Evolutionary conservation across 768 basidiomycete species (phyloP).

Genomic region (Russula ochroleuca): DNA sequence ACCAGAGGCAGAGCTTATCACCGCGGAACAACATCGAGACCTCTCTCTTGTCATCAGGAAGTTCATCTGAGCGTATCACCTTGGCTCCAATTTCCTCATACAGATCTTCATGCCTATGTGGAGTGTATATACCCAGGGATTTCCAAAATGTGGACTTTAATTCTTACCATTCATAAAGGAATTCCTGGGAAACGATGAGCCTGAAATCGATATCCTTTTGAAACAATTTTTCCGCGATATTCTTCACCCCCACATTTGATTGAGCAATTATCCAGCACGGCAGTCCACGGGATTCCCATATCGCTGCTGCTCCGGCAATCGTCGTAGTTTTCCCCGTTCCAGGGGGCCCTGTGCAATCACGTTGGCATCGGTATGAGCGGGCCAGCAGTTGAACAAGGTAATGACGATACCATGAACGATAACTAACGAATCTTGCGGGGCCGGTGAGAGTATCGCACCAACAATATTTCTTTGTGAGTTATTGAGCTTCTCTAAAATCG

Average conservation of each 20-base stretch:
- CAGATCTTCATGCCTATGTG: constrained; percentile 50
- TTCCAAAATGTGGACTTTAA: not conserved
- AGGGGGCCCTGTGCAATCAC: constrained; percentile 13
- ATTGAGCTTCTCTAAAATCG: constrained; percentile 4
- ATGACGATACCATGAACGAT: constrained; percentile 17
- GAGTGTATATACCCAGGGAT: too few relatives aligned
- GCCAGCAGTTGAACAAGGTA: not conserved
- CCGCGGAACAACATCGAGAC: constrained; percentile 33
- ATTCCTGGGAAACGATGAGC: constrained; percentile 39
- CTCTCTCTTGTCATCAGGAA: constrained; percentile 32
- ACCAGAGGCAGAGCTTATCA: too few relatives aligned
- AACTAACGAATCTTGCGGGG: constrained; percentile 9
- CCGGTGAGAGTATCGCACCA: constrained; percentile 9
- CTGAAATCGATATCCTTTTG: constrained; percentile 55
- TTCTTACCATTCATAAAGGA: constrained; percentile 33
- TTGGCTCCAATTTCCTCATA: constrained; percentile 38
- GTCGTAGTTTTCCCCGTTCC: constrained; percentile 26
- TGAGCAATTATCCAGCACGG: constrained; percentile 70
- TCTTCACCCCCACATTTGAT: constrained; percentile 81
- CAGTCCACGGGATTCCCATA: constrained; percentile 4
- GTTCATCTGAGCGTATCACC: constrained; percentile 41
- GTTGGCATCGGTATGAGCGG: not conserved
- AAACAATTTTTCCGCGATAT: constrained; percentile 70
- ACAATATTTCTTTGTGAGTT: constrained; percentile 10
- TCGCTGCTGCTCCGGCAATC: constrained; percentile 13